phyloP scores from a whole-genome alignment of 2,329 filamentous ascomycete species.

The Nemania diffusa region DNA sequence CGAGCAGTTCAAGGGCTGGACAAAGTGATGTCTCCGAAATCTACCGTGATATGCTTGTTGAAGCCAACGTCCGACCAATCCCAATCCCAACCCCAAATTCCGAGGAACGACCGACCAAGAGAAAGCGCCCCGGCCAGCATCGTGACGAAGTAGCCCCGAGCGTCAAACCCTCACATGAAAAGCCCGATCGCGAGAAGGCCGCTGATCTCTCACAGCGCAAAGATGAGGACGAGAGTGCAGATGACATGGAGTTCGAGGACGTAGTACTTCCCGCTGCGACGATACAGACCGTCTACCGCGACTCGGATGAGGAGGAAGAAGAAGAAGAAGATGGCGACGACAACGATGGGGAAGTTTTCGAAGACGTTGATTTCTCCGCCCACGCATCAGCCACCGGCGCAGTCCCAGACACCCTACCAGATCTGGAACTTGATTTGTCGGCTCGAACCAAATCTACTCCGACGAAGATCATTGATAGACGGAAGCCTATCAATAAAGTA shows the following conservation, averaged over 20 bases:
- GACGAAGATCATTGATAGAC: slow-evolving; percentile 53
- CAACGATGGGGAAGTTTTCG: slow-evolving; percentile 54
- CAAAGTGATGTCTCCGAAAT: slow-evolving; percentile 51
- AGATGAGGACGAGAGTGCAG: slow-evolving; percentile 53
- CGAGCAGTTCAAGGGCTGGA: slow-evolving; percentile 43
- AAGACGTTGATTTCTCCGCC: slow-evolving; percentile 59
- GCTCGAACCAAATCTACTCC: slow-evolving; percentile 53
- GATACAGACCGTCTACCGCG: slow-evolving; percentile 62
- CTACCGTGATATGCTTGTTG: slow-evolving; percentile 61
- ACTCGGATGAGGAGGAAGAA: slow-evolving; percentile 58
- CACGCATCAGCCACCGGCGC: slow-evolving; percentile 37
- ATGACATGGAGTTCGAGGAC: slow-evolving; percentile 62
- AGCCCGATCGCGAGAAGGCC: background rate
- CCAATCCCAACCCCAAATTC: slow-evolving; percentile 43
- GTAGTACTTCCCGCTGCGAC: slow-evolving; percentile 59
- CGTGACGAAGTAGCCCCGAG: slow-evolving; percentile 40
- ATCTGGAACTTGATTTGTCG: slow-evolving; percentile 64
- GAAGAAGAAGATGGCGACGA: slow-evolving; percentile 57
- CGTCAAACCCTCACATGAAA: slow-evolving; percentile 16
- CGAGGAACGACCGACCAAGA: slow-evolving; percentile 56
- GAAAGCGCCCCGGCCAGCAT: slow-evolving; percentile 52
- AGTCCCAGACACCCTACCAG: slow-evolving; percentile 46
- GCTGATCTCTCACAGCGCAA: slow-evolving; percentile 16
- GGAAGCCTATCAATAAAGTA: slow-evolving; percentile 64
- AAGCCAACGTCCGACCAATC: slow-evolving; percentile 56